Conservation (phyloP, 371 early-diverging fungal genomes). For the Mortierella sp. region DNA sequence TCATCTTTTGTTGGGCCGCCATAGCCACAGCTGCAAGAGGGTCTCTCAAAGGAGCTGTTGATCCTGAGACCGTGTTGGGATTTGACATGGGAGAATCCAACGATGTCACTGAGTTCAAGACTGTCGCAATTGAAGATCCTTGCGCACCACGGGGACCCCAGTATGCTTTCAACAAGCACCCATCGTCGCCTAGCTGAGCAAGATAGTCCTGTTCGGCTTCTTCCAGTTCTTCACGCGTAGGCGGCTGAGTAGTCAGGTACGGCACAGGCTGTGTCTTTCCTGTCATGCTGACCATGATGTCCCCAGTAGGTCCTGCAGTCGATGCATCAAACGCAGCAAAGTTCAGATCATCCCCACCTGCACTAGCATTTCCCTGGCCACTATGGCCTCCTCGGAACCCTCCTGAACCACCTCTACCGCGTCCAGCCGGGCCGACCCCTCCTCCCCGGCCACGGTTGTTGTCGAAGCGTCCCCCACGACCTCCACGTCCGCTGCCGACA, state of each 20-base stretch:
- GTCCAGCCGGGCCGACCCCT: conserved; percentile 9
- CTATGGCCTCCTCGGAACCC: conserved; percentile 2
- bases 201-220: conserved; percentile 37
- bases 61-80: background rate
- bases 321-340: conserved; percentile 2
- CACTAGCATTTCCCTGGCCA: conserved; percentile 2
- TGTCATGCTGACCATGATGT: conserved; percentile 38
- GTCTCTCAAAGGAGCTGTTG: background rate
- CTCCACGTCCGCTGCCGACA: conserved; percentile 23
- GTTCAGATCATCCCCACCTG: conserved; percentile 9
- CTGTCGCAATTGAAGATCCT: conserved; percentile 29
- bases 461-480: conserved; percentile 17
- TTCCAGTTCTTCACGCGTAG: conserved; percentile 34
- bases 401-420: conserved; percentile 23
- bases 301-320: conserved; percentile 1
- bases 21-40: conserved; percentile 1
- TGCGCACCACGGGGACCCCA: conserved; percentile 51
- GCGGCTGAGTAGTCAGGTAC: conserved; percentile 37
- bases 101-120: conserved; percentile 38
- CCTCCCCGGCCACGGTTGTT: conserved; percentile 16
- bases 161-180: conserved; percentile 42
- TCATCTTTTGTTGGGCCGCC: conserved; percentile 15
- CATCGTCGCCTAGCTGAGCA: conserved; percentile 40
- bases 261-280: conserved; percentile 47
- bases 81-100: conserved; percentile 17